Evolutionary conservation across 148 eudicot genomes (phyloP).

Genomic region (Camellia japonica): DNA sequence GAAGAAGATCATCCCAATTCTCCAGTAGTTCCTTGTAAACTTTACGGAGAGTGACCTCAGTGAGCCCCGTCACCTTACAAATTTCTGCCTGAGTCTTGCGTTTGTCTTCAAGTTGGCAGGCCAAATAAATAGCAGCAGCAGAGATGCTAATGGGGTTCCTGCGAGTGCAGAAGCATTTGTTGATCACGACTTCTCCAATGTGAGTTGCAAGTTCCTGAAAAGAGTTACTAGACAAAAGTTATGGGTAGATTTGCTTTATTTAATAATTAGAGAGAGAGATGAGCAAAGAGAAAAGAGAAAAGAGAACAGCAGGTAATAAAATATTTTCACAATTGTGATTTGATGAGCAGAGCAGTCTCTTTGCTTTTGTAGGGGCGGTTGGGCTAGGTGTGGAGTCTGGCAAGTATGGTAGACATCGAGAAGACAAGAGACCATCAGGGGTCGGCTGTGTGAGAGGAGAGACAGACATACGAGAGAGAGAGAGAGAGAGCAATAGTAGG

Average conservation of each 20-base stretch:
- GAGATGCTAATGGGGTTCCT: constrained; percentile 97
- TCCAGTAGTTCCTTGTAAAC: constrained; percentile 95
- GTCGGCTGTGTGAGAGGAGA: too few species aligned
- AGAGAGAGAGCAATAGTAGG: too few species aligned
- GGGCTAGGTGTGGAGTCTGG: too few species aligned
- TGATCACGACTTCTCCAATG: constrained; percentile 97
- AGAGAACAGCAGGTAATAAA: neutral
- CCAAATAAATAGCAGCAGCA: constrained; percentile 95
- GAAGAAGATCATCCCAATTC: constrained; percentile 98
- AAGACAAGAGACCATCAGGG: too few species aligned
- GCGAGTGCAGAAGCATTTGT: constrained; percentile 98
- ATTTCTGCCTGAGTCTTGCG: constrained; percentile 99
- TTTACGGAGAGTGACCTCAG: constrained; percentile 91
- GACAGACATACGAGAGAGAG: too few species aligned
- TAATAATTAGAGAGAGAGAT: too few species aligned
- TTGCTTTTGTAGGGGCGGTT: too few species aligned
- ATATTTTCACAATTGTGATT: too few species aligned
- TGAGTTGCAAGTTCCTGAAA: constrained; percentile 93
- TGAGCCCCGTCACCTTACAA: constrained; percentile 94
- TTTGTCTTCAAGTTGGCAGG: constrained; percentile 92
- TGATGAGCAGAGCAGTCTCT: too few species aligned
- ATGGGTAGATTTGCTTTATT: too few species aligned
- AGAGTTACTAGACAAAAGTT: neutral
- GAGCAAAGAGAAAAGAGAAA: too few species aligned
- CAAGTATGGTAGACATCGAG: too few species aligned